These are phyloP conservation scores for Tritrichomonas musculus DNA, from an alignment of 208 protist genomes.

Conservation along the genomic window DNA sequence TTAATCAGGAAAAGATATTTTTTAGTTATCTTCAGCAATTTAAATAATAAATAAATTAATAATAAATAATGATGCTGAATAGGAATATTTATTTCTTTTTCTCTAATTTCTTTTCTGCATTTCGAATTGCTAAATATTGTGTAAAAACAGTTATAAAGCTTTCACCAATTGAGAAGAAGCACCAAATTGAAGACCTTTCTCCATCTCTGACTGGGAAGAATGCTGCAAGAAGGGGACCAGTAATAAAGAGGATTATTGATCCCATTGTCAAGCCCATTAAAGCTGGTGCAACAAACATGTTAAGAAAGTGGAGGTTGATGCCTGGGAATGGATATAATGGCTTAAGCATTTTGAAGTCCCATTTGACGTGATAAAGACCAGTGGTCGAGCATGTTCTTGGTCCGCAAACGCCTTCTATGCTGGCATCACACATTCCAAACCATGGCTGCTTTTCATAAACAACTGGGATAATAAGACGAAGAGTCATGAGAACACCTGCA, in stretches of 20 bases:
- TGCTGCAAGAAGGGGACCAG: not conserved
- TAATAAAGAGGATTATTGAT: not conserved
- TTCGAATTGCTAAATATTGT: not conserved
- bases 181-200: slow-evolving; percentile 5
- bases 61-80: no score
- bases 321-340: not conserved
- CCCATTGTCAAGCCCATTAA: not conserved
- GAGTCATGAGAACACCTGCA: not conserved
- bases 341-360: not conserved
- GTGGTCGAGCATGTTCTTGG: not conserved
- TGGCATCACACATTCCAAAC: not conserved
- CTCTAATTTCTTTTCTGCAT: not conserved
- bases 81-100: not conserved
- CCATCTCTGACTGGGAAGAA: not conserved
- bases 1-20: no score
- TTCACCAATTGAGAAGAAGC: not conserved
- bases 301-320: not conserved
- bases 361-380: not conserved
- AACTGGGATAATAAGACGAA: not conserved
- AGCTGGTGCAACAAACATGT: slow-evolving; percentile 34
- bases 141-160: slow-evolving; percentile 3
- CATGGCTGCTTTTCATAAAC: not conserved
- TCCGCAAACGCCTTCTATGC: not conserved
- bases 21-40: no score
- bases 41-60: no score